Evolutionary conservation across 305 asterid genomes (phyloP), one percentile per base, ranked within the genome.

Genomic region (Fraxinus latifolia): DNA sequence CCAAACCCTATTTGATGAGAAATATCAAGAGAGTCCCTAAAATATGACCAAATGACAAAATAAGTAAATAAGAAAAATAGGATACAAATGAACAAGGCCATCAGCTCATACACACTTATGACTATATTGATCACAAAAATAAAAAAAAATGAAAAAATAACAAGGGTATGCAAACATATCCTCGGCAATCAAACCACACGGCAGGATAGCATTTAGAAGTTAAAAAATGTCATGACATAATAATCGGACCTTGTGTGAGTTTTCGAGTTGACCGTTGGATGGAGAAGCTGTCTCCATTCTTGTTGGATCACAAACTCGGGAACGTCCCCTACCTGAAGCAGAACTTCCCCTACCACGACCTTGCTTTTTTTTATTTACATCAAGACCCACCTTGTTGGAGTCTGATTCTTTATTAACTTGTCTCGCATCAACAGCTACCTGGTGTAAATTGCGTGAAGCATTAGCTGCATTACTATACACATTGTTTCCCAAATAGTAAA

Each of bases 271-370:
- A 74, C 95, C 96, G 83, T 92, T 91, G 82, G 91, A 85, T 55
- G 90, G 81, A 65, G 92, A 83, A 85, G 83, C 86, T 15, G 81
- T 79, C 79, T 82, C 93, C 81, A 70, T 81, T 88, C 78, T 94
- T 50, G 90, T 87, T 85, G 88, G 97, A 82, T 95, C 96, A 84
- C 80, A 80, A 82, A 65, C 92, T 80, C 95, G 93, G 80, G 86
- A 73, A 83, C 98, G 97, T 71, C 97, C 98, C 90, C 98, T 91
- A 81, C 93, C 93, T 67, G 98, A 88, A 87, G 88, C 76, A 76
- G 92, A 85, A 86, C 82, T 86, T 72, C 89, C 96, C 90, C 91
- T 91, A 8, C 93, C 90, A 87, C 98, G 98, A 86, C 86, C 91
- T 87, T 90, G 96, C 81, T 90, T 93, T 87, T 87, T 93, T 84